Evolutionary conservation across 495 filamentous ascomycete species (phyloP).

Genomic region (Ramalina intermedia): DNA sequence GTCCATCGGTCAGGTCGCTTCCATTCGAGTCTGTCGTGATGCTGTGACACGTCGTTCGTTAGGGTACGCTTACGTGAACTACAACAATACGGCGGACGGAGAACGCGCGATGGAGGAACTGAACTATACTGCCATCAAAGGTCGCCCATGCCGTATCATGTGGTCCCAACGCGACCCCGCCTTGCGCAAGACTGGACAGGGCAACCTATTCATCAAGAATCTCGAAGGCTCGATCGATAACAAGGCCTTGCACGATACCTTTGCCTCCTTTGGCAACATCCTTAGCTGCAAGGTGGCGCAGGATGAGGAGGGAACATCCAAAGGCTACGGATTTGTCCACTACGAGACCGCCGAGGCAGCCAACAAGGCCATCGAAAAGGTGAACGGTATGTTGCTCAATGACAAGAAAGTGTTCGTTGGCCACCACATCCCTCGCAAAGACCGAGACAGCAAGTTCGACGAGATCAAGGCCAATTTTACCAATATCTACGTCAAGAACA

Average conservation of each 20-base stretch:
- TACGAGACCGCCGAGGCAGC: slow-evolving; percentile 99
- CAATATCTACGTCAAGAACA: slow-evolving; percentile 99
- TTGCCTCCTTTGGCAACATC: slow-evolving; percentile 97
- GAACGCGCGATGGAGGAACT: slow-evolving; percentile 98
- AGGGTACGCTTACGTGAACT: slow-evolving; percentile 99
- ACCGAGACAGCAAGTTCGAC: slow-evolving; percentile 99
- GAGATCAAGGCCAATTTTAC: slow-evolving; percentile 99
- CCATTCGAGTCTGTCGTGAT: slow-evolving; percentile 98
- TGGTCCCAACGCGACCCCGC: slow-evolving; percentile 99
- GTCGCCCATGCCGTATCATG: slow-evolving; percentile 99
- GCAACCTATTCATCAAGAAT: slow-evolving; percentile 99
- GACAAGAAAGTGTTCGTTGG: slow-evolving; percentile 99
- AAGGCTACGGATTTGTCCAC: slow-evolving; percentile 98
- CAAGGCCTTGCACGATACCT: slow-evolving; percentile 99
- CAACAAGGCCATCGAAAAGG: slow-evolving; percentile 94
- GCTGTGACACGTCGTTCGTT: slow-evolving; percentile 97
- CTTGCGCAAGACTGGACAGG: slow-evolving; percentile 96
- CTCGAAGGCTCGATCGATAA: slow-evolving; percentile 97
- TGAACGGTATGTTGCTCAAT: slow-evolving; percentile 98
- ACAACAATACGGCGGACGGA: slow-evolving; percentile 91
- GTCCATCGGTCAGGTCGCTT: slow-evolving; percentile 95
- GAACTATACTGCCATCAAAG: slow-evolving; percentile 99
- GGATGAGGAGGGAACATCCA: slow-evolving; percentile 89
- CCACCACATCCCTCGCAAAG: slow-evolving; percentile 99
- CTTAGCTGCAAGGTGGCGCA: slow-evolving; percentile 98